Evolutionary conservation across 192 early-diverging fungal genomes (phyloP), one percentile per base, ranked within the genome.

Genomic region (Coemansia sp.): DNA sequence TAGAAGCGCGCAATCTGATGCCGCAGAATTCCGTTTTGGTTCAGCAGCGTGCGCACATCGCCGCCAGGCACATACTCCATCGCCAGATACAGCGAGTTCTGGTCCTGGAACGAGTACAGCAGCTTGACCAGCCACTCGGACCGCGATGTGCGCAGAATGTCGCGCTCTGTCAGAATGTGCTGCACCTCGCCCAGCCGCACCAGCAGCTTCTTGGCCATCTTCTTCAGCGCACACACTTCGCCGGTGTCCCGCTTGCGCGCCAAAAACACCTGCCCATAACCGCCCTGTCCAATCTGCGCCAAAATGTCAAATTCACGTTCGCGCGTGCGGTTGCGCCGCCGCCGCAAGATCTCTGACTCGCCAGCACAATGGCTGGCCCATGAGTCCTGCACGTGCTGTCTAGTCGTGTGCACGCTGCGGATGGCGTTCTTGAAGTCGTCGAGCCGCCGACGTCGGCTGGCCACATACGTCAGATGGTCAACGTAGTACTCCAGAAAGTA

Each of bases 51-150:
- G 51, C 89, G 73, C 58, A 92, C 79, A 63, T 92, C 90, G 32
- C 90, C 90, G 55, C 90, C 90, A 4, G 73, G 75, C 35, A 75
- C 70, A 32, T 81, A 80, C 75, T 79, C 87, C 88, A 92, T 90
- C 1, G 87, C 90, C 49, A 92, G 70, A 63, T 89, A 92, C 22
- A 92, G 86, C 45, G 78, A 71, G 22, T 90, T 83, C 48, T 72
- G 64, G 70, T 92, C 90, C 66, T 92, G 94, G 72, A 95, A 95
- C 6, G 93, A 88, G 68, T 94, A 95, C 43, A 93, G 84, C 56
- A 95, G 79, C 77, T 90, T 91, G 39, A 95, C 92, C 32, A 95
- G 89, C 93, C 93, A 95, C 24, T 80, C 76, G 27, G 81, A 84
- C 60, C 86, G 70, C 24, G 87, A 81, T 22, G 83, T 81, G 8